These are phyloP conservation scores for Phlebiopsis gigantea DNA, from an alignment of 768 basidiomycete species.

Conservation along the genomic window DNA sequence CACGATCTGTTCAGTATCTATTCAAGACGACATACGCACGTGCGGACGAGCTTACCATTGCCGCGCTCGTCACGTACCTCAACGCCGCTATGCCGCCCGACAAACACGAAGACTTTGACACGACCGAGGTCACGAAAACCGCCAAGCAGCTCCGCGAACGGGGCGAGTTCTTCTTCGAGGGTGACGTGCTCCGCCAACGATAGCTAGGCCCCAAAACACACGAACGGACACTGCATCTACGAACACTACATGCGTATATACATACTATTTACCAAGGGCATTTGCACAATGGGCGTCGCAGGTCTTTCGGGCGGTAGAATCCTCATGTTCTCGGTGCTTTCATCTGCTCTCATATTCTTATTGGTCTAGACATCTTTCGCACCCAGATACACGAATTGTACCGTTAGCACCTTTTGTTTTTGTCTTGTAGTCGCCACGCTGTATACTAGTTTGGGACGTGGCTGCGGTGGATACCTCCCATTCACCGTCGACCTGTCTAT, in stretches of 20 bases:
- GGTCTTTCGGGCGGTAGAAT: neutral
- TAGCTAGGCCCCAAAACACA: neutral
- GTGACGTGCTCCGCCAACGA: slow-evolving; percentile 26
- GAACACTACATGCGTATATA: slow-evolving; percentile 7
- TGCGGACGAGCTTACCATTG: slow-evolving; percentile 65
- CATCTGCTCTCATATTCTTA: slow-evolving; percentile 4
- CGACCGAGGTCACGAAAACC: slow-evolving; percentile 50
- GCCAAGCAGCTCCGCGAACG: slow-evolving; percentile 27
- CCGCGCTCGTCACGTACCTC: slow-evolving; percentile 62
- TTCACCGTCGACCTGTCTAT: no score
- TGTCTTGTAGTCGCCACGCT: neutral
- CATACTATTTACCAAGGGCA: neutral
- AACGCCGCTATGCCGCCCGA: slow-evolving; percentile 74
- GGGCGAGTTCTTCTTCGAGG: slow-evolving; percentile 26
- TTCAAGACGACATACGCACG: slow-evolving; percentile 64
- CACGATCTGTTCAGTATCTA: slow-evolving; percentile 55
- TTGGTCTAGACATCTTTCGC: slow-evolving; percentile 4
- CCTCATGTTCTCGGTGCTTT: neutral
- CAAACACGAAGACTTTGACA: slow-evolving; percentile 81
- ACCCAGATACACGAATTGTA: slow-evolving; percentile 10
- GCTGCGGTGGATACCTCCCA: no score
- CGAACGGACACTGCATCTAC: neutral
- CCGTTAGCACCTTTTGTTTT: neutral
- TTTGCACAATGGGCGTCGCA: neutral
- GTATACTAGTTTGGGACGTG: neutral